Evolutionary conservation across 495 filamentous ascomycete genomes (phyloP).

Genomic region (Hypoxylon lenormandii): DNA sequence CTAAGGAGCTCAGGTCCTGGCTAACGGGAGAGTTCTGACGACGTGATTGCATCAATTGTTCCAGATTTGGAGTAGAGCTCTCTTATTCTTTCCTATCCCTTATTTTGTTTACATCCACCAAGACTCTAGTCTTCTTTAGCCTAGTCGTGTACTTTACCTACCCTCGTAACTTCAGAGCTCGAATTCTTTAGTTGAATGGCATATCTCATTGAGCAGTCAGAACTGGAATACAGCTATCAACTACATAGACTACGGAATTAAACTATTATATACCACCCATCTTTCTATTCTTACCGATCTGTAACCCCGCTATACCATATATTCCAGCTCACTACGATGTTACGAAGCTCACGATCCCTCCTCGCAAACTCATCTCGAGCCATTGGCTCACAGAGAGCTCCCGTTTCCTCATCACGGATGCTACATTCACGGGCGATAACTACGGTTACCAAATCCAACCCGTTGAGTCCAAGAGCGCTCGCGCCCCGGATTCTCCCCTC

Average conservation of each 20-base stretch:
- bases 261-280: not conserved
- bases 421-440: not conserved
- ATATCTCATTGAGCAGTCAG: constrained; percentile 2
- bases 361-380: constrained; percentile 47
- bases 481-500: constrained; percentile 32
- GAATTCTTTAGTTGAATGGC: not conserved
- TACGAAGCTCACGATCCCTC: constrained; percentile 54
- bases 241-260: not conserved
- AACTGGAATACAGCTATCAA: not conserved
- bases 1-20: not conserved
- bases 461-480: not conserved
- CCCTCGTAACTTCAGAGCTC: not conserved
- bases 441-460: not conserved
- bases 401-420: constrained; percentile 28
- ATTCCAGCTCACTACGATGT: constrained; percentile 42
- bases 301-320: not conserved
- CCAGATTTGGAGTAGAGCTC: not conserved
- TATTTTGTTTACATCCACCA: constrained; percentile 2
- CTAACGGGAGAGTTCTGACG: constrained; percentile 15
- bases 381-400: constrained; percentile 18
- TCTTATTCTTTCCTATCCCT: constrained; percentile 1
- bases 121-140: no score
- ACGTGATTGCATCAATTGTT: constrained; percentile 37
- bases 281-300: not conserved
- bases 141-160: not conserved